phyloP scores from a whole-genome alignment of 2,329 filamentous ascomycete genomes.

The Colletotrichum sp. region DNA sequence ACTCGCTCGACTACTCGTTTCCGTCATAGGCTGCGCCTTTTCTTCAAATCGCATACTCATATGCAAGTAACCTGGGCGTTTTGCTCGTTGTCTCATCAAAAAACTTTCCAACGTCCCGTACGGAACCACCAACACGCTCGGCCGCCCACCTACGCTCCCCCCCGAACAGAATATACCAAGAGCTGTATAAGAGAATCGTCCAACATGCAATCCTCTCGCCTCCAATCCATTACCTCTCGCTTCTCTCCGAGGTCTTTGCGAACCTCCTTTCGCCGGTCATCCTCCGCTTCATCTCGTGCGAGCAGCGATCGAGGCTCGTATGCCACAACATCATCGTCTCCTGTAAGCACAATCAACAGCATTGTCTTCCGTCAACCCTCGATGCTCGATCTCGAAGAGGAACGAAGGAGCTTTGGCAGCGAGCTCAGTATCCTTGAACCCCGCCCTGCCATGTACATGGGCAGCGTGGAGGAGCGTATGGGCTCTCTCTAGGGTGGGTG shows the following conservation, averaged over 20 bases:
- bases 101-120: background rate
- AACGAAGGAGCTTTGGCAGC: slow-evolving; percentile 55
- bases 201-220: slow-evolving; percentile 53
- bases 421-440: slow-evolving; percentile 66
- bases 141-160: background rate
- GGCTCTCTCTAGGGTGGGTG: slow-evolving; percentile 24
- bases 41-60: slow-evolving; percentile 12
- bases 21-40: slow-evolving; percentile 35
- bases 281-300: slow-evolving; percentile 47
- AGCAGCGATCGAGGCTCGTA: slow-evolving; percentile 47
- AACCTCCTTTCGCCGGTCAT: slow-evolving; percentile 58
- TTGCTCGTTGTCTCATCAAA: background rate
- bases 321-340: slow-evolving; percentile 49
- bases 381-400: slow-evolving; percentile 62
- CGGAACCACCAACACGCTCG: background rate
- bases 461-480: slow-evolving; percentile 66
- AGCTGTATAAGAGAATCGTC: background rate
- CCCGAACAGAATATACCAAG: background rate
- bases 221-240: slow-evolving; percentile 55
- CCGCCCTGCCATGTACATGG: slow-evolving; percentile 67
- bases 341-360: slow-evolving; percentile 60
- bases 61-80: background rate
- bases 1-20: slow-evolving; percentile 28
- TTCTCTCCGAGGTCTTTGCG: slow-evolving; percentile 55
- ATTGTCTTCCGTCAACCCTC: slow-evolving; percentile 64